Evolutionary conservation across 140 eudicot genomes (phyloP).

Genomic region (Erigeron philadelphicus): DNA sequence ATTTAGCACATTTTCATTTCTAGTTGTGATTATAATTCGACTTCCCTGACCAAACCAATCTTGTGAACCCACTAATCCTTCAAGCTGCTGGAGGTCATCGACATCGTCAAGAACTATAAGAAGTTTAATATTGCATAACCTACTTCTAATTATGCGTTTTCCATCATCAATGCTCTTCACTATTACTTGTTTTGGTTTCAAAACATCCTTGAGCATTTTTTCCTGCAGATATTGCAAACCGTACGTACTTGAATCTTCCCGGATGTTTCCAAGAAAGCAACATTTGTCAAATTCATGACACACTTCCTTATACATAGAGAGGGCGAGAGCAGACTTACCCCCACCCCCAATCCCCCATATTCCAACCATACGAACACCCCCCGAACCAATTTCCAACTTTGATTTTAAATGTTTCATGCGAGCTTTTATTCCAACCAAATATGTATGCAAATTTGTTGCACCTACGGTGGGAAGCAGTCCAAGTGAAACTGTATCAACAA

Average conservation of each 20-base stretch:
- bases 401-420: constrained; percentile 25
- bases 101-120: constrained; percentile 54
- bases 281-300: not conserved
- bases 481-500: too few relatives aligned
- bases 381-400: constrained; percentile 2
- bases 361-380: constrained; percentile 20
- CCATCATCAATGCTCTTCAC: constrained; percentile 15
- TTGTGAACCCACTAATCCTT: constrained; percentile 20
- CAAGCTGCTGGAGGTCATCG: constrained; percentile 31
- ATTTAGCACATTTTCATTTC: constrained; percentile 28
- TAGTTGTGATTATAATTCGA: constrained; percentile 42
- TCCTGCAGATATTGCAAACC: constrained; percentile 20
- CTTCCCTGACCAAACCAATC: constrained; percentile 57
- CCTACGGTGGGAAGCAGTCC: too few relatives aligned
- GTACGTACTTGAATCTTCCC: constrained; percentile 11
- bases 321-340: constrained; percentile 24
- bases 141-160: constrained; percentile 23
- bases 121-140: constrained; percentile 22
- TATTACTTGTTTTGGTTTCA: constrained; percentile 6
- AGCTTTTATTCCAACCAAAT: constrained; percentile 20
- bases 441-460: too few relatives aligned
- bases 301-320: constrained; percentile 1
- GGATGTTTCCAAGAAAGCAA: constrained; percentile 19
- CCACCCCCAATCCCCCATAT: constrained; percentile 29
- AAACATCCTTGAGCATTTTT: constrained; percentile 3